A percentile compares a stretch with the other conserved stretches of the same genome.
These are phyloP conservation scores for Neoboletus brunneissimus DNA, from an alignment of 768 basidiomycete genomes.

Conservation along the genomic window DNA sequence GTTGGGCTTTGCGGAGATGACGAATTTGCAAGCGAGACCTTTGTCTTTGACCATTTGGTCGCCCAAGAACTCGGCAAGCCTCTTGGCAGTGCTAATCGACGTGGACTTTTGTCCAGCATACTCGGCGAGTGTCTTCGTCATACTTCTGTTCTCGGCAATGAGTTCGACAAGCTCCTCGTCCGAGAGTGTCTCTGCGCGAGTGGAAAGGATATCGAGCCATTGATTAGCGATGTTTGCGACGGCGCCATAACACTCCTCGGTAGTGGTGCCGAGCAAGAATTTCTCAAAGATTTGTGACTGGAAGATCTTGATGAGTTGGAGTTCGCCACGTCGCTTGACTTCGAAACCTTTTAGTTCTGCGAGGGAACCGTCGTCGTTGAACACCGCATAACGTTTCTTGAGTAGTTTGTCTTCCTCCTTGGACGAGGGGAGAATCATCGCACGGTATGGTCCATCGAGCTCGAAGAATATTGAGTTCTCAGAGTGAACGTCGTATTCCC, in stretches of 20 bases:
- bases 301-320: slow-evolving; percentile 99
- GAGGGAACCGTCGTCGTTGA: slow-evolving; percentile 96
- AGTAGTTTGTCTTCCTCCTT: slow-evolving; percentile 98
- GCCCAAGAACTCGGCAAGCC: too few relatives aligned
- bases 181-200: too few relatives aligned
- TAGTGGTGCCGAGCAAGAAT: slow-evolving; percentile 89
- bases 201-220: too few relatives aligned
- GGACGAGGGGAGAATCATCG: slow-evolving; percentile 98
- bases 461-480: slow-evolving; percentile 99
- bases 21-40: too few relatives aligned
- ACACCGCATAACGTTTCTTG: slow-evolving; percentile 99
- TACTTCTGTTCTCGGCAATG: too few relatives aligned
- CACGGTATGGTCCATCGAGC: slow-evolving; percentile 95
- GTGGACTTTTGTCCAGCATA: too few relatives aligned
- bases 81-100: too few relatives aligned
- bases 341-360: slow-evolving; percentile 99
- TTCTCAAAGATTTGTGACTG: slow-evolving; percentile 98
- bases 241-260: slow-evolving; percentile 20
- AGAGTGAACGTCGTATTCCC: slow-evolving; percentile 81
- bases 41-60: too few relatives aligned
- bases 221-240: too few relatives aligned
- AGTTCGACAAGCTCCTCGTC: too few relatives aligned
- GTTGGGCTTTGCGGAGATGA: too few relatives aligned
- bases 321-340: slow-evolving; percentile 94
- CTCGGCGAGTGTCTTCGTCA: too few relatives aligned